phyloP scores from a whole-genome alignment of 305 asterid species.

The Fraxinus sp. region DNA sequence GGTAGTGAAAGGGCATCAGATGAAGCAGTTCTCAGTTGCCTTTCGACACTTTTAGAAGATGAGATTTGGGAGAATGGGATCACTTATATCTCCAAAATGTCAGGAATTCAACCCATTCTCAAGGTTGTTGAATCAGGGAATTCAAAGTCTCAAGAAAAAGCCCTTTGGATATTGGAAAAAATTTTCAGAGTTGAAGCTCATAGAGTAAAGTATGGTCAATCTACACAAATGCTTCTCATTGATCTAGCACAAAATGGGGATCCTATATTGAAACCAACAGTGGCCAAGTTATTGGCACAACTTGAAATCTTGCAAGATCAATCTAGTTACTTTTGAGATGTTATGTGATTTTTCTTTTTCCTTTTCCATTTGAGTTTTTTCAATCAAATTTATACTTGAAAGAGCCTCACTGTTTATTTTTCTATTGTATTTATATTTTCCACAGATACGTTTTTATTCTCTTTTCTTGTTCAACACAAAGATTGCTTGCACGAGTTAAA shows the following conservation, averaged over 20 bases:
- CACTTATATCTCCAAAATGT: constrained; percentile 38
- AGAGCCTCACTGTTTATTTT: not conserved
- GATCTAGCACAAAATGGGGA: constrained; percentile 78
- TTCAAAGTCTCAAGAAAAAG: constrained; percentile 54
- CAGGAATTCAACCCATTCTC: constrained; percentile 43
- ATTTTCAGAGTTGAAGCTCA: constrained; percentile 53
- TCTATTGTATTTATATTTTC: not conserved
- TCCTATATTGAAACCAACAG: constrained; percentile 53
- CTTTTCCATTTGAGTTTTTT: not conserved
- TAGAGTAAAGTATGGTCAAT: constrained; percentile 51
- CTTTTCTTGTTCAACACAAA: not conserved
- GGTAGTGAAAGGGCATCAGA: constrained; percentile 57
- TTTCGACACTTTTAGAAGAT: constrained; percentile 61
- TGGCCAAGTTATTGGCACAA: constrained; percentile 71
- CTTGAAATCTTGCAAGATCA: constrained; percentile 73
- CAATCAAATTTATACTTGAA: not conserved
- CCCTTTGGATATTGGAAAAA: constrained; percentile 74
- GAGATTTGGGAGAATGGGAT: constrained; percentile 76
- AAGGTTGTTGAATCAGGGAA: constrained; percentile 53
- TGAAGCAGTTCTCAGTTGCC: constrained; percentile 54
- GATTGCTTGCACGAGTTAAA: not conserved
- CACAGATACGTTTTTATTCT: not conserved
- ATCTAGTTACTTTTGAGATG: constrained; percentile 65
- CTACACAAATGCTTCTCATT: constrained; percentile 57
- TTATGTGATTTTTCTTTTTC: not conserved